These are phyloP conservation scores for Tubosaeta sp. DNA, from an alignment of 768 basidiomycete species.

Conservation along the genomic window DNA sequence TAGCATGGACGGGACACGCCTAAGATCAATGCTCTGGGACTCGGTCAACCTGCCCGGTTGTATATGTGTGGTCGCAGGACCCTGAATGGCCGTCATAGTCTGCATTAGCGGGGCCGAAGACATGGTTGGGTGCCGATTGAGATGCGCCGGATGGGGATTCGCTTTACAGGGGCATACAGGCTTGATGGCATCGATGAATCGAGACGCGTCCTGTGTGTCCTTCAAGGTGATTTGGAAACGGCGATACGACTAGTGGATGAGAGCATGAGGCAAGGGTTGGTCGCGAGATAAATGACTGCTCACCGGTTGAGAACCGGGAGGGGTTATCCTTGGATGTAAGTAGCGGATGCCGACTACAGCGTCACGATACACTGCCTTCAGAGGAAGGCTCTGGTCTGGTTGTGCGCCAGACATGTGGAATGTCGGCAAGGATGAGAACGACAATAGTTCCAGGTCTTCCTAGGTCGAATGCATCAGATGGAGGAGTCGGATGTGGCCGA, in stretches of 20 bases:
- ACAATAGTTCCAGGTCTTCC: constrained; percentile 76
- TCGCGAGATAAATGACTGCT: constrained; percentile 5
- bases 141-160: constrained; percentile 35
- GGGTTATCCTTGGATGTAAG: constrained; percentile 43
- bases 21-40: constrained; percentile 3
- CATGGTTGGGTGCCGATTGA: constrained; percentile 16
- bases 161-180: constrained; percentile 73
- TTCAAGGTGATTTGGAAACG: constrained; percentile 75
- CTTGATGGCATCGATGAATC: constrained; percentile 60
- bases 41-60: not conserved
- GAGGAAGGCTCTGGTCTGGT: constrained; percentile 55
- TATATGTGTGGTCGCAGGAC: not conserved
- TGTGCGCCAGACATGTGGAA: constrained; percentile 26
- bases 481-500: not conserved
- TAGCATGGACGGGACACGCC: constrained; percentile 2
- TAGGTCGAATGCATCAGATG: constrained; percentile 26
- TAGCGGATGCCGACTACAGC: constrained; percentile 73
- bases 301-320: constrained; percentile 30
- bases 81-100: constrained; percentile 9
- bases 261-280: constrained; percentile 3
- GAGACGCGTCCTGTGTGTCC: constrained; percentile 42
- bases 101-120: constrained; percentile 13
- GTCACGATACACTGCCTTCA: constrained; percentile 78
- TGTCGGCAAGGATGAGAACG: constrained; percentile 50
- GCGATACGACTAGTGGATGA: constrained; percentile 51